Evolutionary conservation across 805 yeast genomes (phyloP), one percentile per base, ranked within the genome.

Genomic region (Candida awuae): DNA sequence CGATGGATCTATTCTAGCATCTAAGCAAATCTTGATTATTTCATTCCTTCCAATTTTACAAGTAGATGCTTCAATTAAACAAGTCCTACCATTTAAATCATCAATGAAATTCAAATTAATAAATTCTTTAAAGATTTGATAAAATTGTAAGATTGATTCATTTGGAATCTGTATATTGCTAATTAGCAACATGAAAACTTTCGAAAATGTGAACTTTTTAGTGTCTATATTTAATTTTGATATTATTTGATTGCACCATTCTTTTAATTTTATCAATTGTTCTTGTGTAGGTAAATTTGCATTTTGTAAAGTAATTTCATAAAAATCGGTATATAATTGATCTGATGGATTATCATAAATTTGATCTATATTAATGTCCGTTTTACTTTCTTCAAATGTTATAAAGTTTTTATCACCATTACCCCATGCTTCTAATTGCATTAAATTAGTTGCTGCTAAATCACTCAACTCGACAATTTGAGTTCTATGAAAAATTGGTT

Each of bases 401-500:
- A 58, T 52, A 32, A 51, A 52, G 14, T 53, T 51, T 19, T 42
- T 42, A 33, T 54, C 62, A 14, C 65, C 65, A 32, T 62, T 79
- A n/a, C 74, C 71, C 49, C 71, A 67, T 1, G 82, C 80, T 57
- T 86, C 94, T 25, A 85, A 63, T 50, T 86, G 94, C 58, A 85
- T 68, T 31, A 85, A 58, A 10, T 76, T 70, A 45, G 67, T 75
- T 1, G 80, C 78, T 18, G 78, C 79, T 36, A 77, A 62, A 57
- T 92, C 98, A 55, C 87, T 82, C 50, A 92, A 68, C 48, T 77
- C 79, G 32, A 92, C 81, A 37, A 90, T 82, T 51, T 84, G 90
- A 46, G 83, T 81, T 46, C 94, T 75, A 54, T 92, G 94, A 63
- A 92, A 92, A 10, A 90, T 94, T 0, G 98, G 97, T 60, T 92